Percentiles rank a stretch among this genome's conserved stretches.
phyloP scores from a whole-genome alignment of 352 stramenopile species.

The Pythium volutum region DNA sequence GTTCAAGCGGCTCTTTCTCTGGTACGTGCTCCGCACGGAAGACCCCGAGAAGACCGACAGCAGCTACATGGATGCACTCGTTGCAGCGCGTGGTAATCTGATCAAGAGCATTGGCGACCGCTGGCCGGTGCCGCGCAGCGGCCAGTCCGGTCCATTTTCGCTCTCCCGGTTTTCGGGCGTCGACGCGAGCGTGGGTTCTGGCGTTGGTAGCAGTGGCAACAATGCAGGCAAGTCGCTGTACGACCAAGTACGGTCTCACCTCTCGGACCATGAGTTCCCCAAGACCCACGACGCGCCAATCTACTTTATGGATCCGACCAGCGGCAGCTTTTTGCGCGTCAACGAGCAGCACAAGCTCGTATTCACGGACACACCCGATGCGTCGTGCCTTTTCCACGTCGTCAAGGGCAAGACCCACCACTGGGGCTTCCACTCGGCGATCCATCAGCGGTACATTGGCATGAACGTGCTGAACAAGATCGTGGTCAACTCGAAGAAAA shows the following conservation, averaged over 20 bases:
- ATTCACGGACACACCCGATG: conserved; percentile 54
- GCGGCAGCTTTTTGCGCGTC: conserved; percentile 49
- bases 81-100: conserved; percentile 38
- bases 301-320: conserved; percentile 66
- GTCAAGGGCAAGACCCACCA: conserved; percentile 72
- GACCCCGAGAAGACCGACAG: conserved; percentile 10
- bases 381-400: conserved; percentile 73
- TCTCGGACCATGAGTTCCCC: conserved; percentile 57
- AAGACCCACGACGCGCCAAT: conserved; percentile 41
- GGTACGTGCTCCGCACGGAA: conserved; percentile 19
- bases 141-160: conserved; percentile 15
- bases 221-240: conserved; percentile 56
- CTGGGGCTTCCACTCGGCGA: conserved; percentile 70
- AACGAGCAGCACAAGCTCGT: conserved; percentile 66
- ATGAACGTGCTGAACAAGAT: conserved; percentile 73
- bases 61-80: conserved; percentile 25
- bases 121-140: conserved; percentile 25
- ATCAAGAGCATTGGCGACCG: conserved; percentile 42
- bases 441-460: conserved; percentile 63
- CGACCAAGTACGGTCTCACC: conserved; percentile 52
- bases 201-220: conserved; percentile 13
- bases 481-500: conserved; percentile 58
- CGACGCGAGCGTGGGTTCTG: conserved; percentile 5
- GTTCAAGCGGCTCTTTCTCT: conserved; percentile 30
- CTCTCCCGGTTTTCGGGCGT: conserved; percentile 6